These are phyloP conservation scores for Phytophthora agathidicida DNA, from an alignment of 352 stramenopile genomes.

Conservation along the genomic window DNA sequence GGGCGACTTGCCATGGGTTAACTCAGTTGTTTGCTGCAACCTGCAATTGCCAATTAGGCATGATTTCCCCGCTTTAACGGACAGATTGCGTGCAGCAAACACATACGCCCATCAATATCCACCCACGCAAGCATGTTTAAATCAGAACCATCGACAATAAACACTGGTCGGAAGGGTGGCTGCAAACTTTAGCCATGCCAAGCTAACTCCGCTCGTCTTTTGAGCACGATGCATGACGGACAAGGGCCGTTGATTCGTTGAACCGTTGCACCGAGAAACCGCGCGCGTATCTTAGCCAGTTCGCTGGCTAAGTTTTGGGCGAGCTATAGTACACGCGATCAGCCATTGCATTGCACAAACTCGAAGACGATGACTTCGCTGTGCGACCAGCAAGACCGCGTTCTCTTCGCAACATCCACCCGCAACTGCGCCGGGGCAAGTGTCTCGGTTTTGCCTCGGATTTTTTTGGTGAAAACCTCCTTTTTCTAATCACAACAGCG, in stretches of 20 bases:
- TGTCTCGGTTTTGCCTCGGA: slow-evolving; percentile 14
- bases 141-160: background rate
- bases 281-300: too few species aligned
- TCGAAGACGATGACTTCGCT: too few species aligned
- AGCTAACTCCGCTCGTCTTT: too few species aligned
- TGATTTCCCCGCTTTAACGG: too few species aligned
- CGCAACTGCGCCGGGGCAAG: slow-evolving; percentile 7
- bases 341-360: too few species aligned
- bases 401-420: slow-evolving; percentile 21
- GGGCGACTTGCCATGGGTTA: slow-evolving; percentile 1
- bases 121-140: background rate
- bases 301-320: background rate
- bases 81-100: background rate
- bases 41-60: too few species aligned
- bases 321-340: too few species aligned
- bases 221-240: too few species aligned
- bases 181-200: too few species aligned
- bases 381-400: background rate
- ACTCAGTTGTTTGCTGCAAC: slow-evolving; percentile 11
- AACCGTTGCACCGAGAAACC: too few species aligned
- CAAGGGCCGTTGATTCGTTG: too few species aligned
- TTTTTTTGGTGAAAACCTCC: slow-evolving; percentile 5
- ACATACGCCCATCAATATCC: slow-evolving; percentile 1
- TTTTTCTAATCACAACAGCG: background rate
- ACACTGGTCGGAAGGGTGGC: too few species aligned